phyloP scores from a whole-genome alignment of 257 asterid species.

The Henckelia pumila region DNA sequence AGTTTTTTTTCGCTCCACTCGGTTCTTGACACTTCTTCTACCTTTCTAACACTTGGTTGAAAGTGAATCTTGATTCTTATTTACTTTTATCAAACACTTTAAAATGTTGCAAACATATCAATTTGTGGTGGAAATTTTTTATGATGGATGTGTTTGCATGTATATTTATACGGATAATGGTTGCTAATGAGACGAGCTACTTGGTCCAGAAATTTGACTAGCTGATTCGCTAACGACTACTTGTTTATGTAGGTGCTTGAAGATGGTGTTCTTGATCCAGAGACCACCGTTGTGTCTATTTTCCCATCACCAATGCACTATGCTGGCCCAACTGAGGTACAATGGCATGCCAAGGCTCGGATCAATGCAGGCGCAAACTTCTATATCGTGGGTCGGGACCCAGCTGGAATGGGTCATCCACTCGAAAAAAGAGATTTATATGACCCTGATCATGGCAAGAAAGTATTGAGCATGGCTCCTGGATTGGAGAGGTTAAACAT shows the following conservation, averaged over 20 bases:
- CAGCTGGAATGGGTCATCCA: slow-evolving; percentile 92
- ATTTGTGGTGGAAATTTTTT: too few relatives aligned
- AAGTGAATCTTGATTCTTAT: too few relatives aligned
- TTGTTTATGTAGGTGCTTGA: slow-evolving; percentile 61
- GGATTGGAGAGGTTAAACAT: slow-evolving; percentile 77
- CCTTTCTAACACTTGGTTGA: too few relatives aligned
- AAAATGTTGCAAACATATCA: too few relatives aligned
- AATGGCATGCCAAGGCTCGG: slow-evolving; percentile 94
- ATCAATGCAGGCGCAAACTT: slow-evolving; percentile 87
- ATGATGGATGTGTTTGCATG: too few relatives aligned
- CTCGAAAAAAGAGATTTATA: slow-evolving; percentile 80
- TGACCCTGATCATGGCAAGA: slow-evolving; percentile 86
- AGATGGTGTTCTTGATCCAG: slow-evolving; percentile 82
- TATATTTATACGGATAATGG: not conserved
- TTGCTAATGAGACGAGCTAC: not conserved
- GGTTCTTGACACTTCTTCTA: too few relatives aligned
- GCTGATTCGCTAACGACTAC: not conserved
- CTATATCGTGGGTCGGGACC: slow-evolving; percentile 90
- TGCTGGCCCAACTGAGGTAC: slow-evolving; percentile 95
- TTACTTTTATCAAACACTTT: too few relatives aligned
- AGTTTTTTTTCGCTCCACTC: too few relatives aligned
- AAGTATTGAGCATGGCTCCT: slow-evolving; percentile 87
- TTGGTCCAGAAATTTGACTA: too few relatives aligned
- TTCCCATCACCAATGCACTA: slow-evolving; percentile 94
- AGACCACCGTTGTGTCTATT: slow-evolving; percentile 73